A percentile compares a stretch with the other conserved stretches of the same genome.
Conservation (phyloP, 805 yeast species). For the Saccharomyces eubayanus region DNA sequence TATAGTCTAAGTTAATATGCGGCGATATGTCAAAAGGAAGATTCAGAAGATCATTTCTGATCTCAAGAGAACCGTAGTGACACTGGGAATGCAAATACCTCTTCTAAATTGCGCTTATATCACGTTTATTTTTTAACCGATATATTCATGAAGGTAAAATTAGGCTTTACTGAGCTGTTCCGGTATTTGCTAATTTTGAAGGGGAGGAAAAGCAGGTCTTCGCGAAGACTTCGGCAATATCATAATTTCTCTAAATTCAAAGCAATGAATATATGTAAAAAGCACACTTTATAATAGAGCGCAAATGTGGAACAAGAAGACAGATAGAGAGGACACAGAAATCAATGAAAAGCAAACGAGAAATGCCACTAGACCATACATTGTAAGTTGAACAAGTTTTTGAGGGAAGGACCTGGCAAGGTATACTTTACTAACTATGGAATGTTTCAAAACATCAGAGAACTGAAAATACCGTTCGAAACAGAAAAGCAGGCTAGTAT, state of each 20-base stretch:
- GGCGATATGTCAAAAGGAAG: neutral
- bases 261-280: neutral
- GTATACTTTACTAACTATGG: neutral
- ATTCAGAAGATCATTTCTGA: too few species aligned
- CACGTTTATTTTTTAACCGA: neutral
- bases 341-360: neutral
- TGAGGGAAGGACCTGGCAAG: neutral
- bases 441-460: conserved; percentile 17
- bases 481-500: conserved; percentile 50
- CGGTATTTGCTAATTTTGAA: neutral
- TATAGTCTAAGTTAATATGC: neutral
- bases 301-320: too few species aligned
- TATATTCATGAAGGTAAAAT: neutral
- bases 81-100: neutral
- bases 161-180: neutral
- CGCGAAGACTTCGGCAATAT: neutral
- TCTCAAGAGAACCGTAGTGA: neutral
- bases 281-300: neutral
- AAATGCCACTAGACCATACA: neutral
- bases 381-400: neutral
- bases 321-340: neutral
- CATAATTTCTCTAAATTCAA: neutral
- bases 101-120: neutral
- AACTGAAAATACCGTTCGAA: conserved; percentile 57
- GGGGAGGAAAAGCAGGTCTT: neutral